Evolutionary conservation across 192 early-diverging fungal genomes (phyloP), one percentile per base, ranked within the genome.

Genomic region (Linnemannia schmuckeri): DNA sequence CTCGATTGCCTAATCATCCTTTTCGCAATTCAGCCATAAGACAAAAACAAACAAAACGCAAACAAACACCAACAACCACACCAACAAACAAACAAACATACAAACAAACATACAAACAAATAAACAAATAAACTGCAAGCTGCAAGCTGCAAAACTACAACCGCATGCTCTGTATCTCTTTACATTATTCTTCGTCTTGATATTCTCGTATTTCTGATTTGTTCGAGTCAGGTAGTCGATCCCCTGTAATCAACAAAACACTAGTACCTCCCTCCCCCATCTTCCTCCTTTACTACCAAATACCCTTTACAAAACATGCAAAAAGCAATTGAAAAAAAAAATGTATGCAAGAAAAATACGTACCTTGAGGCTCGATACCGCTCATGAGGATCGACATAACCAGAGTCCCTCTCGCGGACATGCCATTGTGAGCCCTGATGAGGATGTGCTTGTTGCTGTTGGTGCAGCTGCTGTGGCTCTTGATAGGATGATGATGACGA

Each of bases 301-400:
- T 5, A 0, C 49, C 49, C 49, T 18, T 20, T 4, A 6, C 1
- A 4, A 22, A 52, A 52, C 15, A 52, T 52, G 18, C 49, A 52
- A 52, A 42, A n/a, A 42, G 9, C 70, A 72, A 22, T 72, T 72
- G 40, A n/a, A 42, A 42, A 40, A 3, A 70, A 38, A 41, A 24
- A 7, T 76, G 4, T 35, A 61, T 57, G 30, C 44, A 27, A 38
- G n/a, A 17, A 66, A 66, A 33, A 15, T 57, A 35, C 40, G 33
- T 79, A 79, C 78, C 78, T 79, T 72, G 35, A 37, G 22, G 78
- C 49, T 37, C 35, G 78, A 72, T 79, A 42, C 10, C 78, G 78
- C 49, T 79, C 78, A 33, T 54, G 78, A 24, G 52, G 49, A 38
- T 72, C 78, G 30, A 57, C 42, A 35, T 57, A 79, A n/a, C 47